Evolutionary conservation across 352 stramenopile species (phyloP), one percentile per base, ranked within the genome.

Genomic region (Globisporangium spiculum): DNA sequence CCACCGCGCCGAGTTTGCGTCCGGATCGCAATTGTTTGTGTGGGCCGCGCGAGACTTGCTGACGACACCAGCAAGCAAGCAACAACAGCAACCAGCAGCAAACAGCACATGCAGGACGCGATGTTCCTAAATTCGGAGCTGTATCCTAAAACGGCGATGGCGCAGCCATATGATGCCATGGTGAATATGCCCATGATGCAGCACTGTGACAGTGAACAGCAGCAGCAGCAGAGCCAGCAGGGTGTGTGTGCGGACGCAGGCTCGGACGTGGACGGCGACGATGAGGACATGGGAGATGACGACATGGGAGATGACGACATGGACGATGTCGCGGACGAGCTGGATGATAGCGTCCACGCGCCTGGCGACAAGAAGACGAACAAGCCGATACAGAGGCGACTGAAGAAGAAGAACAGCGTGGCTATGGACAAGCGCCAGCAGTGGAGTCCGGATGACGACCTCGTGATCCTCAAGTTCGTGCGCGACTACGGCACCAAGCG

Each of bases 391-490:
- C 30, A 32, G 7, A 32, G 4, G 18, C 18, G 7, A 6, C 6
- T 9, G 14, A 26, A 8, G 54, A 41, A 8, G 54, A 41, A 12
- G 2, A 34, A 60, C 26, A 41, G 27, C 54, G 30, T 14, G 30
- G 30, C 30, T 32, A 32, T 34, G 30, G 78, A 84, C 66, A 82
- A 86, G 56, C 84, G 86, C 14, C 76, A 75, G 14, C 76, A 88
- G 54, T 94, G 86, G 86, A 91, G 71, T 16, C 32, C 65, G 4
- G 78, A 79, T 24, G 90, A 96, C 67, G 85, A 90, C 65, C 61
- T 72, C 36, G 77, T 88, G 48, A 91, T 93, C 71, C 64, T 91
- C 24, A 68, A 76, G 64, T 91, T 96, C 60, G 90, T 97, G 5
- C 65, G 67, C 18, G 71, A 86, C 3, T 85, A 83, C 73, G 90